These are phyloP conservation scores for Leucaena leucocephala DNA, from an alignment of 306 rosid species.

Conservation along the genomic window DNA sequence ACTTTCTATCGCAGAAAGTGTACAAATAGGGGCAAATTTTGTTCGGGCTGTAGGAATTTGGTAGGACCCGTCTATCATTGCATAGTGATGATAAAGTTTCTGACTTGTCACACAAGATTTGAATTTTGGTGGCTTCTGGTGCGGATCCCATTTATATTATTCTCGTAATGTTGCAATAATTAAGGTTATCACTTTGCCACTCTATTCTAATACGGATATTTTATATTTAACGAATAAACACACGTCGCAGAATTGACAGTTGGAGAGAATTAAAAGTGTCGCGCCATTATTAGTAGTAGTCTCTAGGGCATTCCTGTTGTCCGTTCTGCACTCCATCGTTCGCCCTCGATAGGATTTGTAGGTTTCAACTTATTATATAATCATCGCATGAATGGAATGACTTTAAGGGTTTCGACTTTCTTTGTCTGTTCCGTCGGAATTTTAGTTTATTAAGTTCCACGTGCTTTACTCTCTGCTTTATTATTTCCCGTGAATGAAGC, in stretches of 20 bases:
- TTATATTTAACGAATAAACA: background rate
- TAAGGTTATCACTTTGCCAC: constrained; percentile 28
- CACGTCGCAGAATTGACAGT: background rate
- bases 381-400: constrained; percentile 17
- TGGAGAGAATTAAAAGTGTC: background rate
- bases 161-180: constrained; percentile 17
- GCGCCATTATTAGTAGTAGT: background rate
- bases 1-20: constrained; percentile 60
- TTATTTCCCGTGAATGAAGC: background rate
- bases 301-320: background rate
- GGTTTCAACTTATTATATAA: constrained; percentile 17
- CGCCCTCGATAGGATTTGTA: background rate
- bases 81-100: constrained; percentile 15
- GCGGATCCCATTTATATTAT: constrained; percentile 16
- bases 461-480: background rate
- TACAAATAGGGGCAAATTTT: constrained; percentile 47
- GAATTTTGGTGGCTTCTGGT: background rate
- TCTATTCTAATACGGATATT: background rate
- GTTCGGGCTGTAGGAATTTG: constrained; percentile 23
- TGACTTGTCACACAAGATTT: constrained; percentile 22
- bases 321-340: background rate
- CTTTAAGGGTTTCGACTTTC: background rate
- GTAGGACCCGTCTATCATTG: constrained; percentile 20
- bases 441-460: background rate
- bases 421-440: background rate